A percentile compares a stretch with the other conserved stretches of the same genome.
Conservation (phyloP, 2,329 filamentous ascomycete genomes). For the Paecilomyces dactylethromorphus region DNA sequence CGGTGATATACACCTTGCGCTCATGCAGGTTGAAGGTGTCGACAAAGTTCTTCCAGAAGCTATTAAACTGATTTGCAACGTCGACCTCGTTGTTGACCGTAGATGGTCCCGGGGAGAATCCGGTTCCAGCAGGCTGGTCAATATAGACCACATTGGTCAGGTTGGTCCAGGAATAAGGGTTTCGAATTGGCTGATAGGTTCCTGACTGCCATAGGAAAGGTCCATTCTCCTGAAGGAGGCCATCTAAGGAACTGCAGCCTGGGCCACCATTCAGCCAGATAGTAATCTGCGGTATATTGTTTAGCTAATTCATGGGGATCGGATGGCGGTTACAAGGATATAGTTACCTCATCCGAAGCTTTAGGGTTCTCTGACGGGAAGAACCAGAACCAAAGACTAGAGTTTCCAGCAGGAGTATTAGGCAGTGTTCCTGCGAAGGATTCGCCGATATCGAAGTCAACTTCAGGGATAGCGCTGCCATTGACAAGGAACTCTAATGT, state of each 20-base stretch:
- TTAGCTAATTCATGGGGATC: neutral
- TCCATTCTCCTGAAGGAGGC: constrained; percentile 68
- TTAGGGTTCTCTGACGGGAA: constrained; percentile 38
- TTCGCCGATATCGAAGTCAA: constrained; percentile 58
- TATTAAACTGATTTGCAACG: constrained; percentile 63
- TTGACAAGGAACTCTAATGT: constrained; percentile 56
- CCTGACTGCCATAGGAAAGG: constrained; percentile 66
- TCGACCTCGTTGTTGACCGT: constrained; percentile 62
- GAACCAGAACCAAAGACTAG: constrained; percentile 46
- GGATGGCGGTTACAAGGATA: neutral
- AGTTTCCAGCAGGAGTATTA: constrained; percentile 39
- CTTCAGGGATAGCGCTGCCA: constrained; percentile 58
- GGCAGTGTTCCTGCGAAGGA: constrained; percentile 44
- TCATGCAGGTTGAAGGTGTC: constrained; percentile 62
- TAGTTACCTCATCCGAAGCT: constrained; percentile 32
- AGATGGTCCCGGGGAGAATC: constrained; percentile 60
- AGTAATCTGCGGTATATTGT: constrained; percentile 17
- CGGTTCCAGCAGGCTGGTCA: constrained; percentile 47
- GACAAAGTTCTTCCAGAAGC: constrained; percentile 71
- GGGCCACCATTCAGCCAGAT: constrained; percentile 47
- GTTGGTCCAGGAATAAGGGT: constrained; percentile 65
- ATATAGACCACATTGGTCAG: constrained; percentile 67
- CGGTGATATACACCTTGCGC: constrained; percentile 66
- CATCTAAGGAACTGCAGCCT: constrained; percentile 54
- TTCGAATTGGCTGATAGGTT: constrained; percentile 57